Conservation (phyloP, 2,329 filamentous ascomycete genomes). For the Ophiostoma tasmaniense region DNA sequence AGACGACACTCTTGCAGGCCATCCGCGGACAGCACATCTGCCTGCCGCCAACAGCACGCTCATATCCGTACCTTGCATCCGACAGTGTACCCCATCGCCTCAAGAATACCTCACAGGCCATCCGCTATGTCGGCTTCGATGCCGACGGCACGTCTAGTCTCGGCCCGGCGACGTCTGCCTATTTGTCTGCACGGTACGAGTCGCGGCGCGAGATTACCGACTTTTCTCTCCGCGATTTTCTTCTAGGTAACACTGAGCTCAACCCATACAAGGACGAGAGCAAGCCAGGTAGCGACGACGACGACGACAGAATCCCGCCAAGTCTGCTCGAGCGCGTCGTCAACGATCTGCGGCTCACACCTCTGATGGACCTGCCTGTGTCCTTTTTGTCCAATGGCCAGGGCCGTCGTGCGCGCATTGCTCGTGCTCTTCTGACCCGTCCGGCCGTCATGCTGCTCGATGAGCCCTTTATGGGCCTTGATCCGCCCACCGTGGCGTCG, state of each 20-base stretch:
- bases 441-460: constrained; percentile 82
- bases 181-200: constrained; percentile 86
- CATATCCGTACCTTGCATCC: constrained; percentile 68
- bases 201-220: constrained; percentile 78
- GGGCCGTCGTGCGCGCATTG: constrained; percentile 77
- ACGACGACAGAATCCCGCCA: constrained; percentile 38
- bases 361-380: constrained; percentile 71
- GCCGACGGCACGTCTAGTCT: constrained; percentile 45
- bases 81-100: constrained; percentile 48
- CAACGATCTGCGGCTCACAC: constrained; percentile 57
- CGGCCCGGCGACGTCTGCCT: constrained; percentile 58
- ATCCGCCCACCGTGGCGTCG: constrained; percentile 67
- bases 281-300: constrained; percentile 28
- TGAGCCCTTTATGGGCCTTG: constrained; percentile 93
- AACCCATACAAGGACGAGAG: constrained; percentile 54
- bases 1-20: constrained; percentile 74
- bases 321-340: constrained; percentile 52
- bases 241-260: constrained; percentile 73
- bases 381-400: constrained; percentile 91
- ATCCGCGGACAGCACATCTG: constrained; percentile 68
- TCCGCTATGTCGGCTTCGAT: constrained; percentile 88
- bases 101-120: constrained; percentile 55
- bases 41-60: constrained; percentile 64
- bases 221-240: constrained; percentile 72
- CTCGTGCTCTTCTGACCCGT: constrained; percentile 67